Conservation (phyloP, 306 rosid species). For the Cicer yamashitae region DNA sequence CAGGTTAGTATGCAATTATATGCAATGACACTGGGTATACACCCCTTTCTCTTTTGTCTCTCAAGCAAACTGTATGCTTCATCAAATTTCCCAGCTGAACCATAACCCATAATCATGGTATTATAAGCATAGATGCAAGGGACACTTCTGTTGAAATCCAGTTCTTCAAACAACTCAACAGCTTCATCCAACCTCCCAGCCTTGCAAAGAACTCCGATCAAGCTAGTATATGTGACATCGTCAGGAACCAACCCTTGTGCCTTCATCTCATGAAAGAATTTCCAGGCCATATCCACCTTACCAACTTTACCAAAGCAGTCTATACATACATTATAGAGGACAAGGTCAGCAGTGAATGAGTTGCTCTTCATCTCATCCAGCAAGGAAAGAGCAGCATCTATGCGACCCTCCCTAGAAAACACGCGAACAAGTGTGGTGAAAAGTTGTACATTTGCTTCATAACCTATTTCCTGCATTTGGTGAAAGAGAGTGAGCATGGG, state of each 20-base stretch:
- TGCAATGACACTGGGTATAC: slow-evolving; percentile 84
- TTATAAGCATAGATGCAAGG: slow-evolving; percentile 98
- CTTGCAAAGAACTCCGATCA: slow-evolving; percentile 96
- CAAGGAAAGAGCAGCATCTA: slow-evolving; percentile 89
- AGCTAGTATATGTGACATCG: slow-evolving; percentile 85
- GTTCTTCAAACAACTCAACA: slow-evolving; percentile 73
- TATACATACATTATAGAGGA: slow-evolving; percentile 91
- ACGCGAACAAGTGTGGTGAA: slow-evolving; percentile 88
- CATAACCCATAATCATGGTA: slow-evolving; percentile 98
- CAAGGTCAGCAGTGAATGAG: slow-evolving; percentile 69
- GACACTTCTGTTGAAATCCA: slow-evolving; percentile 74
- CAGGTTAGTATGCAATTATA: slow-evolving; percentile 85
- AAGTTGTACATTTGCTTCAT: slow-evolving; percentile 78
- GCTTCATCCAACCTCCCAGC: slow-evolving; percentile 81
- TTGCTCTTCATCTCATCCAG: slow-evolving; percentile 93
- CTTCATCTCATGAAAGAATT: slow-evolving; percentile 93
- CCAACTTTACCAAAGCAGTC: slow-evolving; percentile 93
- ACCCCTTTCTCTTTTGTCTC: slow-evolving; percentile 89
- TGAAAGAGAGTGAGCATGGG: slow-evolving; percentile 72
- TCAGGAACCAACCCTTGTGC: slow-evolving; percentile 74
- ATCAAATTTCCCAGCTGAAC: slow-evolving; percentile 83
- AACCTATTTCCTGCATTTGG: slow-evolving; percentile 96
- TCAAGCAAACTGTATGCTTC: slow-evolving; percentile 86
- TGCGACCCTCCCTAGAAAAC: slow-evolving; percentile 75
- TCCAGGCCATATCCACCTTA: slow-evolving; percentile 97